Conservation (phyloP, 805 yeast species). For the Dipodascus albidus region DNA sequence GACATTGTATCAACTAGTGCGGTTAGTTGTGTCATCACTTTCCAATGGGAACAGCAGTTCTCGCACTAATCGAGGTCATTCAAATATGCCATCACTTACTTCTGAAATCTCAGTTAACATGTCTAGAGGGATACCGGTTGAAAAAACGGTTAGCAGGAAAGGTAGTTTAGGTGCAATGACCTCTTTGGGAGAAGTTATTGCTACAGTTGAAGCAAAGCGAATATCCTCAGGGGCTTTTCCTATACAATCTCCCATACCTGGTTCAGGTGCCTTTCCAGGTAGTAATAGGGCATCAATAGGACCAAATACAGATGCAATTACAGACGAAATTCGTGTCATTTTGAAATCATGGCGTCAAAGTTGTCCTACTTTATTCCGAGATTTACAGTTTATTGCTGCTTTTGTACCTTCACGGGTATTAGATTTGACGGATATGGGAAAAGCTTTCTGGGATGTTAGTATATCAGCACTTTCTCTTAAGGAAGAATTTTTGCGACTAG, state of each 20-base stretch:
- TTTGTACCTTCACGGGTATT: constrained; percentile 22
- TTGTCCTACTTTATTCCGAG: constrained; percentile 24
- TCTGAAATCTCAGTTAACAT: constrained; percentile 7
- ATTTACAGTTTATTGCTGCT: constrained; percentile 25
- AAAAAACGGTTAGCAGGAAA: constrained; percentile 4
- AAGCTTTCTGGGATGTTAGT: constrained; percentile 28
- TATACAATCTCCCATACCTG: constrained; percentile 5
- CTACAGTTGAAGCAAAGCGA: constrained; percentile 17
- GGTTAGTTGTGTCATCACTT: constrained; percentile 17
- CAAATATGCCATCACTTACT: constrained; percentile 12
- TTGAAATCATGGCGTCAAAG: constrained; percentile 18
- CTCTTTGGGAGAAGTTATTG: constrained; percentile 15
- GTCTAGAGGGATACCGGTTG: constrained; percentile 1
- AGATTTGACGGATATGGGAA: constrained; percentile 21
- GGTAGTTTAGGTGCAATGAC: constrained; percentile 10
- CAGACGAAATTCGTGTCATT: constrained; percentile 22
- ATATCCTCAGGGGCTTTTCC: constrained; percentile 10
- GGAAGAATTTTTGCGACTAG: constrained; percentile 15
- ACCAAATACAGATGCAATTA: constrained; percentile 23
- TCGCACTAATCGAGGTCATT: constrained; percentile 9
- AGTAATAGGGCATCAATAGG: constrained; percentile 6
- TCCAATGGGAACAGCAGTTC: constrained; percentile 2
- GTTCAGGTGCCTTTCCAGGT: constrained; percentile 13
- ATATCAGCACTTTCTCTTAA: constrained; percentile 24
- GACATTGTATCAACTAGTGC: constrained; percentile 17